phyloP scores from a whole-genome alignment of 208 protist species.

The Kentomonas sorsogonicus region DNA sequence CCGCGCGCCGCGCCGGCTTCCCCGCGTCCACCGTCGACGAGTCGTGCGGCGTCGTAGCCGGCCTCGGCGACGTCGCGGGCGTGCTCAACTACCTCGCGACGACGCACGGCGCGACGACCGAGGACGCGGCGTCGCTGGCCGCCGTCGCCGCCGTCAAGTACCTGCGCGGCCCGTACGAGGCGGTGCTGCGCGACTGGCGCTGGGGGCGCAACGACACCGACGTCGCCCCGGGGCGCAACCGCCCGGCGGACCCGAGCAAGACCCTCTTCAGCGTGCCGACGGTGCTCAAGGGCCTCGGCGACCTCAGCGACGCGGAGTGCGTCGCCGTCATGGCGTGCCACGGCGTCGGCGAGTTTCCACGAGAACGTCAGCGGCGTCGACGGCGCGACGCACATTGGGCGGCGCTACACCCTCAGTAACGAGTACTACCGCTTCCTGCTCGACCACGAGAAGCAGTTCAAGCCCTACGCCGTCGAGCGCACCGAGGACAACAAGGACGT shows the following conservation, averaged over 20 bases:
- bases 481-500: conserved; percentile 74
- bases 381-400: conserved; percentile 55
- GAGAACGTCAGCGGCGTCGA: conserved; percentile 77
- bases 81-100: conserved; percentile 58
- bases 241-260: conserved; percentile 19
- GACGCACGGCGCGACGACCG: conserved; percentile 41
- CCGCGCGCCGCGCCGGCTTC: conserved; percentile 71
- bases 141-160: conserved; percentile 72
- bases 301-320: conserved; percentile 71
- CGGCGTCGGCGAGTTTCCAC: conserved; percentile 83
- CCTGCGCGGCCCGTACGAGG: conserved; percentile 53
- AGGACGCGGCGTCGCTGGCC: conserved; percentile 62
- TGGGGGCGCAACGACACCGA: conserved; percentile 85
- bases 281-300: conserved; percentile 54
- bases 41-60: conserved; percentile 66
- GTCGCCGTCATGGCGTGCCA: conserved; percentile 82
- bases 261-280: conserved; percentile 38
- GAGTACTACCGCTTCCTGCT: conserved; percentile 75
- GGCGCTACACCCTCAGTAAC: conserved; percentile 67
- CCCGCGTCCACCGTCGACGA: conserved; percentile 55
- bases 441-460: conserved; percentile 53
- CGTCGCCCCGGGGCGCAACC: conserved; percentile 37
- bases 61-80: conserved; percentile 66
- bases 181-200: conserved; percentile 44
- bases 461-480: conserved; percentile 42